Evolutionary conservation across 176 grass and related monocot species (phyloP), one percentile per base, ranked within the genome.

Genomic region (Avena eriantha): DNA sequence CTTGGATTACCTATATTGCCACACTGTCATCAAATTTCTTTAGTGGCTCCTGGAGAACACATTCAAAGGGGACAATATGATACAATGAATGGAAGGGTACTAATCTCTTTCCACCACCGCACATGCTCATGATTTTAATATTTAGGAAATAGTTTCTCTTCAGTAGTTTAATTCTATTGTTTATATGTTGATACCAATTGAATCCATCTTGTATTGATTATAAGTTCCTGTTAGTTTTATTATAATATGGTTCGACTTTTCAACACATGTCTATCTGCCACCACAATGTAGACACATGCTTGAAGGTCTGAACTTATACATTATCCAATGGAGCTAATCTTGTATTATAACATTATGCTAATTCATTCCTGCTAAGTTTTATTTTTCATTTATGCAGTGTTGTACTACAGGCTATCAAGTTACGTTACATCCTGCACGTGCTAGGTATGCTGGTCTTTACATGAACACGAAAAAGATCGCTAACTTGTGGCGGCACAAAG

Each of bases 351-450:
- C 24, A 60, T 73, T 17, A 65, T 67, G 81, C 21, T 36, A 43
- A 17, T 87, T 41, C 7, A 26, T 71, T 60, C 23, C 78, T 64
- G 33, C 80, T 79, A 29, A 88, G 11, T 48, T 83, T 29, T 29
- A 29, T 73, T 56, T 76, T 87, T 90, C 77, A 80, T 64, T 80
- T 26, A 49, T 94, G 89, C 97, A 99, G 97, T 99, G 97, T 90
- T 90, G 92, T 83, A 90, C 89, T 76, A 82, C 70, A 88, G 88
- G 87, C 31, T 99, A 94, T 80, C 76, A 73, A 89, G 72, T 88
- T 74, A 88, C 87, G 69, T 99, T 99, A 74, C 97, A 99, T 90
- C 97, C 97, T 83, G 78, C 80, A 34, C 96, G 97, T 85, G 97
- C 90, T 77, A 91, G 90, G 82, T 90, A 88, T 80, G 88, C 92